These are phyloP conservation scores for Pseudocercospora vitis DNA, from an alignment of 2,329 filamentous ascomycete genomes.

Conservation along the genomic window DNA sequence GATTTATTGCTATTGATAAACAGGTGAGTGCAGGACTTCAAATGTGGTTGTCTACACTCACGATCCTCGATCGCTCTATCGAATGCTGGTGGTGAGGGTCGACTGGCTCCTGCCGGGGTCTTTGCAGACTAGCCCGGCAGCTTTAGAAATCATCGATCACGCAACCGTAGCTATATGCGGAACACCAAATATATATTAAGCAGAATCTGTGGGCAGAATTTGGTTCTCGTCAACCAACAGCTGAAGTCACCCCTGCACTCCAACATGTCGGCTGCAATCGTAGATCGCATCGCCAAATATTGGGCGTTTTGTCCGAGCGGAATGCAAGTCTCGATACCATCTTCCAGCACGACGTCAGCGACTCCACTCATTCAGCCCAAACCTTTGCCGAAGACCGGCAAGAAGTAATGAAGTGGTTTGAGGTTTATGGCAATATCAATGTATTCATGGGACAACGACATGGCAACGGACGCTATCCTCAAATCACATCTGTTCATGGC, in stretches of 20 bases:
- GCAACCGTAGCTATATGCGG: neutral
- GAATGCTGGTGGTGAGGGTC: neutral
- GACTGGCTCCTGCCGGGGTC: neutral
- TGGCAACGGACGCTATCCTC: too few species aligned
- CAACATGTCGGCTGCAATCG: neutral
- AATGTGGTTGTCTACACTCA: too few species aligned
- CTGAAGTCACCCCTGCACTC: too few species aligned
- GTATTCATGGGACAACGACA: too few species aligned
- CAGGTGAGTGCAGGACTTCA: too few species aligned
- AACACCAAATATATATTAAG: neutral
- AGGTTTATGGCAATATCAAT: too few species aligned
- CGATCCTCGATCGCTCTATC: neutral
- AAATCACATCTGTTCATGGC: too few species aligned
- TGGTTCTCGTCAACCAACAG: neutral
- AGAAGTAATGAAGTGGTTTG: too few species aligned
- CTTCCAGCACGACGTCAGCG: neutral
- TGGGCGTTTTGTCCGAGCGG: constrained; percentile 11
- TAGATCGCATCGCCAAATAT: constrained; percentile 7
- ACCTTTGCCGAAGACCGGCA: neutral
- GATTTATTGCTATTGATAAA: too few species aligned
- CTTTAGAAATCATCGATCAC: neutral
- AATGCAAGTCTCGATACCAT: constrained; percentile 7
- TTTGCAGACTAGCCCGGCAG: neutral
- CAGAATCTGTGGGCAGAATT: neutral
- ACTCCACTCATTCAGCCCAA: neutral